Conservation (phyloP, 2,329 filamentous ascomycete genomes). For the Botrytis medusae region DNA sequence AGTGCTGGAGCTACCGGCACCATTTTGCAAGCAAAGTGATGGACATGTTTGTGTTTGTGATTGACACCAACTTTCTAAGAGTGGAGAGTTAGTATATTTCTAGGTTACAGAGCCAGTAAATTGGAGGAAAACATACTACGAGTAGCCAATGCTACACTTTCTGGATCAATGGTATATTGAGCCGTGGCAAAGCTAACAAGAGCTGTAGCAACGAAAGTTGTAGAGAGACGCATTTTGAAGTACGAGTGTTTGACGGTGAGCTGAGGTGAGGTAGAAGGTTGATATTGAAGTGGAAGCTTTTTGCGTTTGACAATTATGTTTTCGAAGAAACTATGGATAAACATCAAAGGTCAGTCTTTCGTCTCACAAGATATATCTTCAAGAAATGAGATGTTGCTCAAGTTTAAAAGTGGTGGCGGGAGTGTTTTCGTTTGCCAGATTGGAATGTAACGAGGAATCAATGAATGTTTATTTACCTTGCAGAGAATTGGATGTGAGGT, state of each 20-base stretch:
- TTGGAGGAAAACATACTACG: slow-evolving; percentile 37
- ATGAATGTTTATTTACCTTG: slow-evolving; percentile 19
- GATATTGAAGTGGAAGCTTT: neutral
- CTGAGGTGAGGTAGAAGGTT: neutral
- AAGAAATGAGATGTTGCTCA: slow-evolving; percentile 9
- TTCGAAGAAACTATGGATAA: slow-evolving; percentile 1
- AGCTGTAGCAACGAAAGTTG: slow-evolving; percentile 50
- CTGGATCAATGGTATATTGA: slow-evolving; percentile 63
- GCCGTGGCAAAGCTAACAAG: slow-evolving; percentile 48
- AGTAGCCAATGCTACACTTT: slow-evolving; percentile 52
- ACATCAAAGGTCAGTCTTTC: neutral
- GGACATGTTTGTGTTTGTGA: slow-evolving; percentile 65
- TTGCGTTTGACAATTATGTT: neutral
- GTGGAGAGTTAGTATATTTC: slow-evolving; percentile 25
- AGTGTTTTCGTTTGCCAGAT: slow-evolving; percentile 10
- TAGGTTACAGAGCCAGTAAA: neutral
- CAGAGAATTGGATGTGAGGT: neutral
- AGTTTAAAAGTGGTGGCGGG: slow-evolving; percentile 21
- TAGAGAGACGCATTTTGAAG: slow-evolving; percentile 53
- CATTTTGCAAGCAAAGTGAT: slow-evolving; percentile 65
- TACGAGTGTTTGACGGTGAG: neutral
- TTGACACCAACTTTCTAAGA: slow-evolving; percentile 62
- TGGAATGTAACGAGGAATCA: slow-evolving; percentile 22
- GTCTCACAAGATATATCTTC: neutral
- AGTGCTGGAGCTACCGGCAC: slow-evolving; percentile 48